Evolutionary conservation across 495 filamentous ascomycete species (phyloP), one percentile per base, ranked within the genome.

Genomic region (Aspergillus taichungensis): DNA sequence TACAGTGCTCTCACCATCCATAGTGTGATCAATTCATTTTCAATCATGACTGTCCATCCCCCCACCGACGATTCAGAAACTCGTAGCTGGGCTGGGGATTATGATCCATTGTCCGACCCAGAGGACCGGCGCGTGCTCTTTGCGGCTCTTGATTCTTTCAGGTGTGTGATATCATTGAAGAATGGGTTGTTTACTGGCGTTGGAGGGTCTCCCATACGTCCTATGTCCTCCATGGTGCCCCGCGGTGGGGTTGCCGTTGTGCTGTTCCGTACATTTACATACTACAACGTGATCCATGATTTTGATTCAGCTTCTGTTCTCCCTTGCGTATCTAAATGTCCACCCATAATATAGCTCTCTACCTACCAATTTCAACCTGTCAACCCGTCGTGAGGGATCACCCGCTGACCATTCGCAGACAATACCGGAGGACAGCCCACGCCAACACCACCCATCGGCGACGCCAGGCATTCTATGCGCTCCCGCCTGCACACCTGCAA

Each of bases 361-460:
- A 11, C 18, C 10, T 6, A 11, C 8, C 44, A 34, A 13, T 45
- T 18, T 47, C 2, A 39, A 14, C 28, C 11, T 40, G 43, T 30
- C 11, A 43, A 4, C 18, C 18, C 4, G 18, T 24, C 18, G 18
- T 24, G 18, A 24, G 4, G 18, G 18, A 24, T 24, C 18, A 4
- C 18, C 18, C 18, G 18, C 18, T 24, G 18, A 34, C 42, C 24
- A 37, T 13, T 27, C 39, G 37, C 58, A 92, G 87, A 43, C 85
- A 88, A 68, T 98, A 95, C 64, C 83, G 87, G 40, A 81, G 80
- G 46, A 73, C 73, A 5, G 84, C 91, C 2, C 92, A 96, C 54
- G 77, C 79, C 61, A 91, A 92, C 62, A 80, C 81, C 34, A 97
- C 94, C 13, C 91, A 97, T 61, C 76, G 85, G 9, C 80, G 94